Conservation (phyloP, 2,329 filamentous ascomycete genomes). For the Penicillium corylophilum region DNA sequence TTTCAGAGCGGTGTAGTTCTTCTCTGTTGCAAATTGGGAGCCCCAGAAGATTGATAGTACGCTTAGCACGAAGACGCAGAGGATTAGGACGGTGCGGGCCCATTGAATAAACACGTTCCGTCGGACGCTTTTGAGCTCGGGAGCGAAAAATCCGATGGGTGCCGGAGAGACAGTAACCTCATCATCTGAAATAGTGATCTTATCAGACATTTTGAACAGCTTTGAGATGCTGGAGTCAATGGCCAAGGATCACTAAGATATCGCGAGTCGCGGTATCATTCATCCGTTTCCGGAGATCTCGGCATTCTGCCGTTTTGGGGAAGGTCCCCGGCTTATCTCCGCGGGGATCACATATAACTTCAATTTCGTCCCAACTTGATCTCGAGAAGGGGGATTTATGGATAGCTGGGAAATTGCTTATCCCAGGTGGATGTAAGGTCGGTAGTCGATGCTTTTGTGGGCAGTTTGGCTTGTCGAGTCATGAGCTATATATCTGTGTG, state of each 20-base stretch:
- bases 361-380: too few relatives aligned
- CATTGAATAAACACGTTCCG: slow-evolving; percentile 22
- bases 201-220: not conserved
- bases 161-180: slow-evolving; percentile 4
- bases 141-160: slow-evolving; percentile 30
- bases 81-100: slow-evolving; percentile 33
- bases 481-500: too few relatives aligned
- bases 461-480: too few relatives aligned
- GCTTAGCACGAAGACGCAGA: slow-evolving; percentile 57
- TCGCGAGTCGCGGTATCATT: not conserved
- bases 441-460: too few relatives aligned
- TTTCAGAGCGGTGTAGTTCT: slow-evolving; percentile 50
- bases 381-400: too few relatives aligned
- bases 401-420: too few relatives aligned
- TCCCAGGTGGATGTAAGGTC: too few relatives aligned
- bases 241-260: not conserved
- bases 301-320: slow-evolving; percentile 8
- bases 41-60: slow-evolving; percentile 64
- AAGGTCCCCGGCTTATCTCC: slow-evolving; percentile 4
- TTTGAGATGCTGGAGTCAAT: not conserved
- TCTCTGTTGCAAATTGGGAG: slow-evolving; percentile 53
- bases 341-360: not conserved
- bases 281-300: slow-evolving; percentile 12
- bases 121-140: slow-evolving; percentile 23
- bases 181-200: not conserved